Base-by-base conservation (phyloP, 345 rosid genomes). In the Physaria fendleri region DNA sequence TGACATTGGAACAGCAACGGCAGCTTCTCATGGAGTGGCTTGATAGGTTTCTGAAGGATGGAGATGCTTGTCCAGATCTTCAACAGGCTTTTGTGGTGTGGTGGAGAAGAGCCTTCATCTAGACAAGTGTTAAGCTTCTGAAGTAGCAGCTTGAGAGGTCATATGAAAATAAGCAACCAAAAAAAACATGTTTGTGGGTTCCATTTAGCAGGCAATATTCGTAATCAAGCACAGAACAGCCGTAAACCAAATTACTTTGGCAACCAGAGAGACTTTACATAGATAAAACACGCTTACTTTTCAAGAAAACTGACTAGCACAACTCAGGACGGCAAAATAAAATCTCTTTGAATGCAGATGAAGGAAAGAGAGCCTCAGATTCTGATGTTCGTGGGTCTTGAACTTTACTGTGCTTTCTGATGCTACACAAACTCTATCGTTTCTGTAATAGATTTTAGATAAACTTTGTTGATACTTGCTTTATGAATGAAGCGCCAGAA, bases 71-170 rank as follows among this genome's bases (percentile, higher is more conserved):
- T 62, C 97, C 97, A 14, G 83, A 85, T 53, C 81, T 93, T 46
- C 95, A 85, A 72, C 79, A 75, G 78, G 97, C 99, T 12, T 89
- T 93, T 34, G 94, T 89, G 80, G 77, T 83, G 38, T 89, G 97
- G 97, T 89, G 95, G 99, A 85, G 91, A 74, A 79, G 97, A 74
- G 84, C 95, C 62, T 87, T 87, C 61, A 46, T 83, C n/a, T 29
- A 77, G 84, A 71, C 91, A 85, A 46, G 64, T 78, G 47, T 25
- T 46, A 0, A 50, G n/a, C n/a, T n/a, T n/a, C n/a, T n/a, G n/a
- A n/a, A n/a, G n/a, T n/a, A n/a, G n/a, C n/a, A n/a, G n/a, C n/a
- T n/a, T n/a, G n/a, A n/a, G n/a, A n/a, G n/a, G n/a, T n/a, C n/a
- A n/a, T n/a, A n/a, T n/a, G n/a, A n/a, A n/a, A n/a, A n/a, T n/a